phyloP scores from a whole-genome alignment of 805 yeast genomes.

The Pichia pseudocactophila region DNA sequence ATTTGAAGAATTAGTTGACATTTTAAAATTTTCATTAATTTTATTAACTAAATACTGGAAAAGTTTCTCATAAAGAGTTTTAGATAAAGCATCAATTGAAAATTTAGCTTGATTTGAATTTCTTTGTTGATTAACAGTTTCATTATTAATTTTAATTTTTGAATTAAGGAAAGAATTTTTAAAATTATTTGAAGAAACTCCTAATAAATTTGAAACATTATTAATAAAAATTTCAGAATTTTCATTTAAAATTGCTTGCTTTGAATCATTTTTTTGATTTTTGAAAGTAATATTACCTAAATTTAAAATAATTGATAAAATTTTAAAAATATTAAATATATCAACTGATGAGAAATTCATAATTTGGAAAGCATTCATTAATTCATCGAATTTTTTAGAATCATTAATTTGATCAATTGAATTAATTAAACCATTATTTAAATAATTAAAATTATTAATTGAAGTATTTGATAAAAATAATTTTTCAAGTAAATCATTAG shows the following conservation, averaged over 20 bases:
- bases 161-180: constrained; percentile 62
- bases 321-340: constrained; percentile 47
- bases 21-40: constrained; percentile 58
- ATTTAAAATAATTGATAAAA: constrained; percentile 70
- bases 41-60: constrained; percentile 69
- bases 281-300: constrained; percentile 78
- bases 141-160: constrained; percentile 85
- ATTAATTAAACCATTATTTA: constrained; percentile 42
- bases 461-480: constrained; percentile 34
- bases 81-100: constrained; percentile 80
- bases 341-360: constrained; percentile 61
- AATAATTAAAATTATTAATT: constrained; percentile 44
- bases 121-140: constrained; percentile 70
- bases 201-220: constrained; percentile 51
- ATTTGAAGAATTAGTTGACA: neutral
- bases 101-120: constrained; percentile 72
- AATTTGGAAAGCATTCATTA: constrained; percentile 57
- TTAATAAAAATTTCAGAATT: constrained; percentile 38
- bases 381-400: constrained; percentile 49
- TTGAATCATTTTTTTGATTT: constrained; percentile 45
- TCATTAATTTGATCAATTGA: constrained; percentile 74
- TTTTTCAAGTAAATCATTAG: constrained; percentile 38
- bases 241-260: constrained; percentile 64
- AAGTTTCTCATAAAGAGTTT: constrained; percentile 74
- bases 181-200: constrained; percentile 43